These are phyloP conservation scores for Skeletonema menzelii DNA, from an alignment of 108 stramenopile genomes.

Conservation along the genomic window DNA sequence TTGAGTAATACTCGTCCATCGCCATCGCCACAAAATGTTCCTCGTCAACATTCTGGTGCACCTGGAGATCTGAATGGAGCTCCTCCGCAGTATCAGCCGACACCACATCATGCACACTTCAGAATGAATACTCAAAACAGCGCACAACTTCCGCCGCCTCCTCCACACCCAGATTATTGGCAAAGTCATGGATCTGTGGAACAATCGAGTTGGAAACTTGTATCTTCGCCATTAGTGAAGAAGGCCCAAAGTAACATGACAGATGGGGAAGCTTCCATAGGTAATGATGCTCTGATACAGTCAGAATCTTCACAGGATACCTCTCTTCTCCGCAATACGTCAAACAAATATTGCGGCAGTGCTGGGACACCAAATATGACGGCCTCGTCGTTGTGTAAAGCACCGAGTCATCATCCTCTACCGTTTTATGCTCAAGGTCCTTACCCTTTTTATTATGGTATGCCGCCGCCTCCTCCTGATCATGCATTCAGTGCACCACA, in stretches of 20 bases:
- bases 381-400: not conserved
- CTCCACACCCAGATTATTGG: not conserved
- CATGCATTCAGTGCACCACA: not conserved
- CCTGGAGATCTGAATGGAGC: not conserved
- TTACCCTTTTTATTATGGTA: not conserved
- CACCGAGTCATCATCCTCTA: not conserved
- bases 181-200: not conserved
- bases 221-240: slow-evolving; percentile 1
- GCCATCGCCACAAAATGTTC: not conserved
- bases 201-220: not conserved
- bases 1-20: not conserved
- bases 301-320: not conserved
- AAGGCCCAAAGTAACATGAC: not conserved
- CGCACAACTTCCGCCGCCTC: not conserved
- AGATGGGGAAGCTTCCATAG: not conserved
- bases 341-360: not conserved
- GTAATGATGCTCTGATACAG: not conserved
- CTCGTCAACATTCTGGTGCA: not conserved
- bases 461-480: not conserved
- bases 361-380: not conserved
- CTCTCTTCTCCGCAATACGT: not conserved
- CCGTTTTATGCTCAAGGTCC: not conserved
- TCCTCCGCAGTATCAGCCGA: not conserved
- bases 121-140: not conserved
- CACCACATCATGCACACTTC: not conserved